Evolutionary conservation across 805 yeast species (phyloP), one percentile per base, ranked within the genome.

Genomic region (Barnettozyma pratensis): DNA sequence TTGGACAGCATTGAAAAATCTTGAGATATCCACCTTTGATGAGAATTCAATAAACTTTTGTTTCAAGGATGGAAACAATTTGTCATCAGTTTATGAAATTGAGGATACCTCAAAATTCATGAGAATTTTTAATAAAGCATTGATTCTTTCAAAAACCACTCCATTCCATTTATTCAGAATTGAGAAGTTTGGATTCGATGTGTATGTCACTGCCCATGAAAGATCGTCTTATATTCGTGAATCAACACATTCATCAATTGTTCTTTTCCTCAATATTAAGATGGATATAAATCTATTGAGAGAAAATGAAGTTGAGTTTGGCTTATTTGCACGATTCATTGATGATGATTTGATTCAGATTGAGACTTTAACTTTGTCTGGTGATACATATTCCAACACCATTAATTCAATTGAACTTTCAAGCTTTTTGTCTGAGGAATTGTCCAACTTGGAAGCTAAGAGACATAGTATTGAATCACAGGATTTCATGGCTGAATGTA

Each of bases 151-250:
- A 60, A 91, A 92, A 60, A 77, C 82, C 1, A 85, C 89, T 42
- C 91, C 96, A 4, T 89, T 91, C 67, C 97, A 91, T 68, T 68
- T 92, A 32, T 92, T 92, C 72, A 80, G 76, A 54, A 71, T 79
- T 4, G 53, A 58, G 9, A 63, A 64, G 29, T 64, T 64, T 46
- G 72, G 71, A 36, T 49, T 71, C 50, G 59, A 73, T 35, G 58
- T 83, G 1, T 86, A 77, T 61, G 80, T 81, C 10, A 79, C 90
- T 4, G 94, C 94, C 0, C 95, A 87, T 60, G 87, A 82, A 55
- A 55, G 67, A 3, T 56, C 66, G 0, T 68, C 74, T 1, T 87
- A 84, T 58, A 61, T 59, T 6, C 61, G 60, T 5, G 96, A 87
- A 59, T 70, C 64, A 5, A 66, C 79, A 27, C 80, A 79, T 55